phyloP scores from a whole-genome alignment of 2,329 filamentous ascomycete species.

The Pseudopithomyces chartarum region DNA sequence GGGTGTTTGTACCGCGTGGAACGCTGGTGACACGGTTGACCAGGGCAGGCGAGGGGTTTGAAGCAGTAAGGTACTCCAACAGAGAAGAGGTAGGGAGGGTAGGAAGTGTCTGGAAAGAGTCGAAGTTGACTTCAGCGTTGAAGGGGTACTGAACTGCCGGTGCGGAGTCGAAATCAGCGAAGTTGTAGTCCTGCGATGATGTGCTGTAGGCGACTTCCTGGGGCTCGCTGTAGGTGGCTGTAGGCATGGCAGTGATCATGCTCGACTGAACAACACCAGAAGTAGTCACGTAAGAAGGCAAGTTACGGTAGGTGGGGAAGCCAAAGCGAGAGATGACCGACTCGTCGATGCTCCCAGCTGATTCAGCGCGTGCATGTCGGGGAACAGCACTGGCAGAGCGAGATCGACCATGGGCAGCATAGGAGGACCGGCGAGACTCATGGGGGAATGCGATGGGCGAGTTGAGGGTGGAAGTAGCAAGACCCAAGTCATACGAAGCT shows the following conservation, averaged over 20 bases:
- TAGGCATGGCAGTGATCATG: conserved; percentile 48
- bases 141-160: conserved; percentile 52
- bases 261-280: conserved; percentile 37
- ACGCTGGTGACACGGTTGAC: conserved; percentile 78
- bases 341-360: conserved; percentile 71
- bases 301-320: conserved; percentile 82
- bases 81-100: conserved; percentile 67
- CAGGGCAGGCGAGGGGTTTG: conserved; percentile 82
- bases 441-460: conserved; percentile 64
- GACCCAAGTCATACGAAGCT: conserved; percentile 46
- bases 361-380: conserved; percentile 60
- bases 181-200: conserved; percentile 36
- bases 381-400: conserved; percentile 19
- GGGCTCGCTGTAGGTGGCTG: conserved; percentile 32
- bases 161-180: conserved; percentile 44
- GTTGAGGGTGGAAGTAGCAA: conserved; percentile 57
- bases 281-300: conserved; percentile 63
- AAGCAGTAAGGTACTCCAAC: conserved; percentile 74
- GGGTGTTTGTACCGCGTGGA: conserved; percentile 71
- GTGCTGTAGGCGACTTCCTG: conserved; percentile 41
- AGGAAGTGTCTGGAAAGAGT: conserved; percentile 41
- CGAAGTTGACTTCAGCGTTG: conserved; percentile 46
- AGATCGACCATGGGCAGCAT: conserved; percentile 51
- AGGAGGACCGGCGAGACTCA: conserved; percentile 42
- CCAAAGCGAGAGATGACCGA: conserved; percentile 71